These are phyloP conservation scores for Pinus tabuliformis DNA, from an alignment of 75 land plant species.

Conservation along the genomic window DNA sequence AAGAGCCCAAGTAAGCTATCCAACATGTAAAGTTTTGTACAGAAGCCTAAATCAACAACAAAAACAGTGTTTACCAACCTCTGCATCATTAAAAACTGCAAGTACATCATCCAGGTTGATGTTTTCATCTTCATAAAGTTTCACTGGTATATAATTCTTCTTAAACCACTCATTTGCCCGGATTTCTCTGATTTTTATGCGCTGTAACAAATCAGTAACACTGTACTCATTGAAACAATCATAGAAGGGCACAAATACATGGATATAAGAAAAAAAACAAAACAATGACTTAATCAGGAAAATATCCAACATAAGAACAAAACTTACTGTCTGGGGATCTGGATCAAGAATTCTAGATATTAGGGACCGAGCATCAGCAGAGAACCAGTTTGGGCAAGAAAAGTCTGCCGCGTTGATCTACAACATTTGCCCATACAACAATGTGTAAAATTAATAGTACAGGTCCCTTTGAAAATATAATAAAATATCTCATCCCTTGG, in stretches of 20 bases:
- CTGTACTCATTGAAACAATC: slow-evolving; percentile 3
- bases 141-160: slow-evolving; percentile 61
- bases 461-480: background rate
- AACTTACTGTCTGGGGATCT: slow-evolving; percentile 78
- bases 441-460: background rate
- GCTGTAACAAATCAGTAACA: slow-evolving; percentile 44
- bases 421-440: slow-evolving; percentile 8
- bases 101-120: slow-evolving; percentile 82
- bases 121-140: slow-evolving; percentile 57
- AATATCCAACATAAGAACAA: background rate
- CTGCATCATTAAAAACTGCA: slow-evolving; percentile 93
- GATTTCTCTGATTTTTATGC: slow-evolving; percentile 75
- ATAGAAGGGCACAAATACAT: background rate
- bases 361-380: slow-evolving; percentile 67
- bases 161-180: slow-evolving; percentile 78
- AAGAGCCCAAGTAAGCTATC: background rate
- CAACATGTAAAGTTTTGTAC: background rate
- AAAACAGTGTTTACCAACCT: slow-evolving; percentile 43
- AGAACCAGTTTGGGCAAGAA: slow-evolving; percentile 93
- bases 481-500: background rate
- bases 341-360: slow-evolving; percentile 85
- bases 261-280: background rate
- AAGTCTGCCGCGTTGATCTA: slow-evolving; percentile 91
- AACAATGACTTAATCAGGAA: background rate
- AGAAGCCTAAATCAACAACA: background rate